Percentiles rank a stretch among this genome's conserved stretches.
Conservation (phyloP, 192 early-diverging fungal genomes). For the Radiomyces spectabilis region DNA sequence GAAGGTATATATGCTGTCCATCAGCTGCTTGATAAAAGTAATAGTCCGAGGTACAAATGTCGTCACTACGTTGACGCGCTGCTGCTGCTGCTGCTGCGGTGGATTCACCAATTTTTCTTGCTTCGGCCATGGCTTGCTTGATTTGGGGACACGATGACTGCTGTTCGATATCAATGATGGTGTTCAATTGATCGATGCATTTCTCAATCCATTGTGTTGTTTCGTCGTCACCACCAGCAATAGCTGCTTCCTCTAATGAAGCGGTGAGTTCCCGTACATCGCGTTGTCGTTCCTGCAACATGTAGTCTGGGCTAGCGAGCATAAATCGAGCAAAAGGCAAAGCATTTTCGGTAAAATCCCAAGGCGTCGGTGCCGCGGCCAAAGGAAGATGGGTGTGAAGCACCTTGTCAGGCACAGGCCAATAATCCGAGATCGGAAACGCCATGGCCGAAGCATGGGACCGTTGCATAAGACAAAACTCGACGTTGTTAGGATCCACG, state of each 20-base stretch:
- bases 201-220: slow-evolving; percentile 53
- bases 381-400: too few relatives aligned
- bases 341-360: slow-evolving; percentile 63
- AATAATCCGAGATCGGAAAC: slow-evolving; percentile 54
- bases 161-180: slow-evolving; percentile 1
- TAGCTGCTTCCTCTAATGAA: slow-evolving; percentile 40
- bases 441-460: slow-evolving; percentile 60
- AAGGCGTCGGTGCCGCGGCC: slow-evolving; percentile 30
- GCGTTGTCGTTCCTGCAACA: slow-evolving; percentile 48
- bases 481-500: slow-evolving; percentile 25
- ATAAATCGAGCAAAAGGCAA: slow-evolving; percentile 65
- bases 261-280: slow-evolving; percentile 47
- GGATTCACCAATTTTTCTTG: too few relatives aligned
- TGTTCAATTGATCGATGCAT: slow-evolving; percentile 26
- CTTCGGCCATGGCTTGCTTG: too few relatives aligned
- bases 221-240: slow-evolving; percentile 33
- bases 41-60: too few relatives aligned
- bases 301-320: slow-evolving; percentile 57
- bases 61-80: too few relatives aligned
- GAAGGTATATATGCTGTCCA: slow-evolving; percentile 90
- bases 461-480: slow-evolving; percentile 61
- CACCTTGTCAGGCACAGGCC: slow-evolving; percentile 35
- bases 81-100: not conserved
- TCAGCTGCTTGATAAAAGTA: slow-evolving; percentile 90
- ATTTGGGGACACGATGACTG: too few relatives aligned